Evolutionary conservation across 2,329 filamentous ascomycete genomes (phyloP).

Genomic region (Zasmidium angulare): DNA sequence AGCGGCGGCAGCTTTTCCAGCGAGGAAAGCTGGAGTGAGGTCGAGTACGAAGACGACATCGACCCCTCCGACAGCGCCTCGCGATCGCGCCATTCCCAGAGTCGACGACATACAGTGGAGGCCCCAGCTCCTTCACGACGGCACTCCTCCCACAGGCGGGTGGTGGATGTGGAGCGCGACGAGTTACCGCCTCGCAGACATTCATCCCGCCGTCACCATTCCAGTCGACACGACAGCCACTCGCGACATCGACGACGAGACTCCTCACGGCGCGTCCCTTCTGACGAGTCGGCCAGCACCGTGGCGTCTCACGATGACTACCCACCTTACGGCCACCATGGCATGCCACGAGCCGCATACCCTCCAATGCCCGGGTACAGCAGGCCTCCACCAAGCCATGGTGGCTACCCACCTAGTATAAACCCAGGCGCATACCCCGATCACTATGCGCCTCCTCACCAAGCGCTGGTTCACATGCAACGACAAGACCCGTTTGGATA

Average conservation of each 20-base stretch:
- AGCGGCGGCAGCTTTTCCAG: conserved; percentile 28
- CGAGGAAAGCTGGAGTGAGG: conserved; percentile 31
- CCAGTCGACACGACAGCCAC: conserved; percentile 25
- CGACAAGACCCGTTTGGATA: conserved; percentile 41
- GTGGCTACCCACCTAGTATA: conserved; percentile 36
- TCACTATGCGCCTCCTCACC: conserved; percentile 26
- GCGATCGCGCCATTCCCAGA: conserved; percentile 35
- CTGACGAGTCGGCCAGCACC: conserved; percentile 41
- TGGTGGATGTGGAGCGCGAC: conserved; percentile 22
- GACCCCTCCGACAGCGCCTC: conserved; percentile 53
- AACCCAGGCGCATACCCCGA: conserved; percentile 24
- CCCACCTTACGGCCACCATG: conserved; percentile 39
- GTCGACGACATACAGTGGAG: conserved; percentile 37
- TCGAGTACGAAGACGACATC: conserved; percentile 36
- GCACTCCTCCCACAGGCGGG: conserved; percentile 39
- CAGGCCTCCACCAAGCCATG: conserved; percentile 31
- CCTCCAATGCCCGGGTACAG: conserved; percentile 30
- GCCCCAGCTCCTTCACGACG: conserved; percentile 36
- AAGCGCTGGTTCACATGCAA: conserved; percentile 28
- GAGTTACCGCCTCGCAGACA: conserved; percentile 25
- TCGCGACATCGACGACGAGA: conserved; percentile 26
- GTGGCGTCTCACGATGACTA: conserved; percentile 49
- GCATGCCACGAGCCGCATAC: conserved; percentile 36
- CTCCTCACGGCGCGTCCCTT: conserved; percentile 27
- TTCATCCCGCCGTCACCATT: conserved; percentile 24